A percentile compares a stretch with the other conserved stretches of the same genome.
Evolutionary conservation across 768 basidiomycete genomes (phyloP).

Genomic region (Serendipita indica): DNA sequence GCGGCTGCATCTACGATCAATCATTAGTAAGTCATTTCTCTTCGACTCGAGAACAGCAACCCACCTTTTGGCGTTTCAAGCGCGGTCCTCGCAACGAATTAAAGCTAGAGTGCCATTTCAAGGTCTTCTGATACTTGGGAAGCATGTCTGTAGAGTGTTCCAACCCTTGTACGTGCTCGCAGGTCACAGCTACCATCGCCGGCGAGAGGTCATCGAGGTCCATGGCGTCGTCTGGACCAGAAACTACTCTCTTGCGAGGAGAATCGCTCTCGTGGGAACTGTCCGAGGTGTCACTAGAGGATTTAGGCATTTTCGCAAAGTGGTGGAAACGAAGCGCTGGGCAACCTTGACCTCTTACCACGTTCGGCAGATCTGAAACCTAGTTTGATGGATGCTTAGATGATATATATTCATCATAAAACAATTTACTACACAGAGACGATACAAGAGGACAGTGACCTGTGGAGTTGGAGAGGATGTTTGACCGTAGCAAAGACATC

Average conservation of each 20-base stretch:
- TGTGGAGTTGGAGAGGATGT: too few species aligned
- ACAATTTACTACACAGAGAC: too few species aligned
- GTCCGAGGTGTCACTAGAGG: background rate
- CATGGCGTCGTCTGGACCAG: background rate
- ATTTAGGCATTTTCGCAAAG: background rate
- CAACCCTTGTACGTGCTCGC: background rate
- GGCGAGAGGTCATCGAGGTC: background rate
- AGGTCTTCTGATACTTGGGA: background rate
- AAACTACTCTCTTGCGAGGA: background rate
- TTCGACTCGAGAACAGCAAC: background rate
- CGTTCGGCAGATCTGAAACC: background rate
- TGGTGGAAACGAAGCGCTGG: background rate
- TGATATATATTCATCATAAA: too few species aligned
- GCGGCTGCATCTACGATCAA: conserved; percentile 34
- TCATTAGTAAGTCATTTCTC: background rate
- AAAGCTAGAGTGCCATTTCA: too few species aligned
- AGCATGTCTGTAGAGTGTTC: background rate
- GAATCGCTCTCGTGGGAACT: conserved; percentile 5
- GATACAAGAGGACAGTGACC: too few species aligned
- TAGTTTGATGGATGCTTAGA: background rate
- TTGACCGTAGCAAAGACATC: too few species aligned
- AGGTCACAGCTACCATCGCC: background rate
- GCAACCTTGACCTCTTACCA: background rate
- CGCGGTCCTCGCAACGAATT: background rate
- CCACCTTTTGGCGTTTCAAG: background rate